A percentile compares a stretch with the other conserved stretches of the same genome.
Conservation (phyloP, 768 basidiomycete species). For the Mycena olivaceomarginata region DNA sequence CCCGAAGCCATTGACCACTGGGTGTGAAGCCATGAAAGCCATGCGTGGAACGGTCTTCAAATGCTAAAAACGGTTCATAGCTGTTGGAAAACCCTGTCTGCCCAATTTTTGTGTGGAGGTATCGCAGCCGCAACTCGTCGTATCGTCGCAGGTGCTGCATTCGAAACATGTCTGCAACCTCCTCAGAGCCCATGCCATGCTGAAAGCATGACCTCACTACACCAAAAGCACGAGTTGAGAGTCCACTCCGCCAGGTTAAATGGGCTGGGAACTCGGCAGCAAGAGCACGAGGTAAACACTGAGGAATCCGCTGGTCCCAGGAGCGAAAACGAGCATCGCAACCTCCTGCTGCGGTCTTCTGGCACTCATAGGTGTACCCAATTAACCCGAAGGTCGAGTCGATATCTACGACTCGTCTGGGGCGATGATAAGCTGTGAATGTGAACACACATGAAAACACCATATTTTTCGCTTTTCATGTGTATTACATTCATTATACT, state of each 20-base stretch:
- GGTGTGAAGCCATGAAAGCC: conserved; percentile 43
- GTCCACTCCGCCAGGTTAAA: conserved; percentile 47
- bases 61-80: conserved; percentile 41
- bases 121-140: conserved; percentile 49
- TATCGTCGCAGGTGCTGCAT: conserved; percentile 47
- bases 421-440: too few species aligned
- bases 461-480: too few species aligned
- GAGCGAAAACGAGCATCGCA: conserved; percentile 46
- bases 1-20: conserved; percentile 39
- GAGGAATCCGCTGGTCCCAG: conserved; percentile 50
- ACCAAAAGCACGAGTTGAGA: conserved; percentile 39
- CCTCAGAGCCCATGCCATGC: conserved; percentile 52
- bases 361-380: conserved; percentile 39
- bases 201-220: conserved; percentile 47
- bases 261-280: conserved; percentile 50
- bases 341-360: neutral
- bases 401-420: conserved; percentile 39
- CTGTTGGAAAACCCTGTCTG: conserved; percentile 3
- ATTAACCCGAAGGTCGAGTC: conserved; percentile 41
- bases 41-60: conserved; percentile 29
- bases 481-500: too few species aligned
- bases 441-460: too few species aligned
- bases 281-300: conserved; percentile 43
- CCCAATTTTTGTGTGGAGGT: conserved; percentile 33
- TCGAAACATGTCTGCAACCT: conserved; percentile 51